phyloP scores from a whole-genome alignment of 768 basidiomycete genomes.

The Clavulina sp. region DNA sequence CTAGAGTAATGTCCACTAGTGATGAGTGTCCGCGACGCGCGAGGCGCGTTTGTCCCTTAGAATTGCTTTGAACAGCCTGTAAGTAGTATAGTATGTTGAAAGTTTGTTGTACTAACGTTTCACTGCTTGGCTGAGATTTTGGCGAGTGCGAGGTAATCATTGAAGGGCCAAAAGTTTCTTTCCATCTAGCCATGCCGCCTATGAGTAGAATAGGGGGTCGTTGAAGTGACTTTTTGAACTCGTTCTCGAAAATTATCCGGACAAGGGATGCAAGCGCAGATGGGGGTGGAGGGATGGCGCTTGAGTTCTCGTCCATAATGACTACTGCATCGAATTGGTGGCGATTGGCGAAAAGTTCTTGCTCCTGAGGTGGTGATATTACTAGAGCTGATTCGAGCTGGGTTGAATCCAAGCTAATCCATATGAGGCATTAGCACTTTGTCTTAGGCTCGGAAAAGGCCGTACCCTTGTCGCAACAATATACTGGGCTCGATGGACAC shows the following conservation, averaged over 20 bases:
- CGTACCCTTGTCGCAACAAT: conserved; percentile 49
- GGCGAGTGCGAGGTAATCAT: conserved; percentile 24
- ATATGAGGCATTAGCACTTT: not conserved
- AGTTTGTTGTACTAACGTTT: too few relatives aligned
- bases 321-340: conserved; percentile 80
- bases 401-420: conserved; percentile 40
- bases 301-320: conserved; percentile 58
- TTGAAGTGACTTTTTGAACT: conserved; percentile 53
- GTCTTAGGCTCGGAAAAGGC: conserved; percentile 8
- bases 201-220: conserved; percentile 66
- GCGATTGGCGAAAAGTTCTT: conserved; percentile 60
- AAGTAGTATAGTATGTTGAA: too few relatives aligned
- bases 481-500: conserved; percentile 79
- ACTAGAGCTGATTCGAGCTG: conserved; percentile 59
- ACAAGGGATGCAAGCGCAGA: conserved; percentile 43
- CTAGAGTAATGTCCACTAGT: too few relatives aligned
- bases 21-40: too few relatives aligned
- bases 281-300: conserved; percentile 29
- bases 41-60: too few relatives aligned
- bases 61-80: too few relatives aligned
- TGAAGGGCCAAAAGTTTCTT: conserved; percentile 29
- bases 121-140: conserved; percentile 33
- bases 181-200: conserved; percentile 78
- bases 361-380: conserved; percentile 52
- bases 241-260: conserved; percentile 52